Conservation (phyloP, 192 early-diverging fungal genomes). For the Phycomyces nitens region DNA sequence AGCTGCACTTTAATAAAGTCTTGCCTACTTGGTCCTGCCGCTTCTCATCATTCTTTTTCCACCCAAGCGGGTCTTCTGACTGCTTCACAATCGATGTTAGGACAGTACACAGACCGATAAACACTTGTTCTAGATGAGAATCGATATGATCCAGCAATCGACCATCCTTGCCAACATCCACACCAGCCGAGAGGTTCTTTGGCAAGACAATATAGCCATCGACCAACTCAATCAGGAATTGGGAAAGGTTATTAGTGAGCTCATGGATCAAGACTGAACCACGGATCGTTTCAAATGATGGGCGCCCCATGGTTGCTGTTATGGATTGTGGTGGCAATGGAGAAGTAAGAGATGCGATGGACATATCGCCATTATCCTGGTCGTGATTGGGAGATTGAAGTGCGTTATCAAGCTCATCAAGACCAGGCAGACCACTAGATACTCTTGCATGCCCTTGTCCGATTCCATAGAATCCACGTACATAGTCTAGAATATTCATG, state of each 20-base stretch:
- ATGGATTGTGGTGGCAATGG: neutral
- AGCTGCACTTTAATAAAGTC: constrained; percentile 32
- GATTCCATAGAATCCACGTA: constrained; percentile 44
- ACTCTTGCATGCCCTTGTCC: neutral
- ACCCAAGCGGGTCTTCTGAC: neutral
- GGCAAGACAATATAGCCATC: constrained; percentile 12
- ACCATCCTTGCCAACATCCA: constrained; percentile 22
- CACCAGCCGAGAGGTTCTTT: constrained; percentile 3
- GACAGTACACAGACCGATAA: neutral
- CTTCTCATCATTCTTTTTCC: neutral
- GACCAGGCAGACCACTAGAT: too few relatives aligned
- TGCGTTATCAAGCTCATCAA: neutral
- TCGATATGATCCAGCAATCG: constrained; percentile 14
- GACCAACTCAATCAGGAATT: constrained; percentile 17
- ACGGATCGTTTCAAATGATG: constrained; percentile 14
- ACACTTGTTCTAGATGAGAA: constrained; percentile 9
- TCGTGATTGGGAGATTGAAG: neutral
- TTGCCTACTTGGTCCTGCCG: constrained; percentile 1
- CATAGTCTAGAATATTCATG: constrained; percentile 43
- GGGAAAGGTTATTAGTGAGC: constrained; percentile 7
- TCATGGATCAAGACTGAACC: constrained; percentile 20
- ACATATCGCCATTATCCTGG: constrained; percentile 22
- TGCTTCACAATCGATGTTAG: neutral
- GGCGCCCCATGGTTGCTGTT: neutral
- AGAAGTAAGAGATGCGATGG: neutral